A percentile compares a stretch with the other conserved stretches of the same genome.
Evolutionary conservation across 1,284 basidiomycete species (phyloP).

Genomic region (Ganoderma leucocontextum): DNA sequence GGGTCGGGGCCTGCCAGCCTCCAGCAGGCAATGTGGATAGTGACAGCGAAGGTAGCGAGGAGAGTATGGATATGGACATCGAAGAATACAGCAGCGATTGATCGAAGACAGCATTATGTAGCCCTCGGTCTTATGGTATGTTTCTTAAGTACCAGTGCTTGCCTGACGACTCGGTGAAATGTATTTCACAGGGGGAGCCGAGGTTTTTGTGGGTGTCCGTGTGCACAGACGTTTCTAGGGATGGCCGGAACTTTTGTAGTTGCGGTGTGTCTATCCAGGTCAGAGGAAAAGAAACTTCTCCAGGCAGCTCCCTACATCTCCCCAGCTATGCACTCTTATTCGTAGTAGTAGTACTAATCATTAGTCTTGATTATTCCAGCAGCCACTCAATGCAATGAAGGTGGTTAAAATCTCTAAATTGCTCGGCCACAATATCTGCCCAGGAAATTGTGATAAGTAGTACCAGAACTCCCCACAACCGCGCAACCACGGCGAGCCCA

Average conservation of each 20-base stretch:
- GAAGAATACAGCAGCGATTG: slow-evolving; percentile 31
- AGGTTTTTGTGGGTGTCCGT: neutral
- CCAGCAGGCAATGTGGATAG: slow-evolving; percentile 20
- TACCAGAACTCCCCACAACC: neutral
- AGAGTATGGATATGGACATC: slow-evolving; percentile 32
- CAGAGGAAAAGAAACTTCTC: too few species aligned
- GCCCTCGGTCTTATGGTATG: neutral
- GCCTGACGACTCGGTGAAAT: neutral
- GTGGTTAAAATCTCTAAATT: neutral
- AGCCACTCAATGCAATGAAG: neutral
- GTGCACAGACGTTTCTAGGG: neutral
- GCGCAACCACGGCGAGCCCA: neutral
- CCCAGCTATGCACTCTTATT: too few species aligned
- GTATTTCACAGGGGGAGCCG: neutral
- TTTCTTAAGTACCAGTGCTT: neutral
- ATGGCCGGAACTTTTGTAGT: neutral
- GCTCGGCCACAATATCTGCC: neutral
- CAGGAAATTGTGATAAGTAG: neutral
- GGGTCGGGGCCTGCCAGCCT: neutral
- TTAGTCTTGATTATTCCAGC: neutral
- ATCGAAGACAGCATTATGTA: neutral
- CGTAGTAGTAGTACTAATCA: too few species aligned
- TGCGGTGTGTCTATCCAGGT: neutral
- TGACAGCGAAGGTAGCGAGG: slow-evolving; percentile 30
- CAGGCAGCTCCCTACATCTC: too few species aligned